A percentile compares a stretch with the other conserved stretches of the same genome.
Conservation (phyloP, 2,329 filamentous ascomycete species). For the Diplodia sapinea region DNA sequence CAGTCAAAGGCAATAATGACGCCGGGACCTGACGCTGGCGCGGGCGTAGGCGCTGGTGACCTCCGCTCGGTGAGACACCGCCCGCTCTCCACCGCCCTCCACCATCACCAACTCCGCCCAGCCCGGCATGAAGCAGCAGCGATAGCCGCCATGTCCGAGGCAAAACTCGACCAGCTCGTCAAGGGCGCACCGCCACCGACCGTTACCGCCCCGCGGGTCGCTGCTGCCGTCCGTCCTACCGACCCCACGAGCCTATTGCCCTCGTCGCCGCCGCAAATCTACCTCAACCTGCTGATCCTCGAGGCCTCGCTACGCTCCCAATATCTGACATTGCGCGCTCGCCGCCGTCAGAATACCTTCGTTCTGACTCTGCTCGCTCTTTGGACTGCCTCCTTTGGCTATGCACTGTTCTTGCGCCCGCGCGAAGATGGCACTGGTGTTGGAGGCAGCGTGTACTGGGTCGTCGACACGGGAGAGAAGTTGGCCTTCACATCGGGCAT, state of each 20-base stretch:
- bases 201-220: constrained; percentile 53
- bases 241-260: constrained; percentile 82
- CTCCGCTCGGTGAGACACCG: neutral
- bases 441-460: constrained; percentile 95
- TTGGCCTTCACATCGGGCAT: constrained; percentile 90
- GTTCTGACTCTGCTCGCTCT: constrained; percentile 78
- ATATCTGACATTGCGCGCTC: constrained; percentile 86
- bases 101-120: neutral
- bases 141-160: constrained; percentile 61
- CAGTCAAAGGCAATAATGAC: constrained; percentile 3
- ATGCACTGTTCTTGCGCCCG: constrained; percentile 92
- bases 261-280: constrained; percentile 94
- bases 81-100: constrained; percentile 2
- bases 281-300: constrained; percentile 95
- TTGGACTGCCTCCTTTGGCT: constrained; percentile 86
- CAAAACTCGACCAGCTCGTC: constrained; percentile 81
- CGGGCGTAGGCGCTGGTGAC: neutral
- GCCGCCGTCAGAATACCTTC: constrained; percentile 90
- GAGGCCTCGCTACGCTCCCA: constrained; percentile 92
- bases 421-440: constrained; percentile 90
- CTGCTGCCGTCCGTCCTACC: constrained; percentile 49
- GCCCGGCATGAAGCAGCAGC: constrained; percentile 15
- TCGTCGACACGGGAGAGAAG: constrained; percentile 87
- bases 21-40: neutral
- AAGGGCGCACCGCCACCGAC: constrained; percentile 80